Evolutionary conservation across 768 basidiomycete genomes (phyloP), one percentile per base, ranked within the genome.

Genomic region (Lactifluus subvellereus): DNA sequence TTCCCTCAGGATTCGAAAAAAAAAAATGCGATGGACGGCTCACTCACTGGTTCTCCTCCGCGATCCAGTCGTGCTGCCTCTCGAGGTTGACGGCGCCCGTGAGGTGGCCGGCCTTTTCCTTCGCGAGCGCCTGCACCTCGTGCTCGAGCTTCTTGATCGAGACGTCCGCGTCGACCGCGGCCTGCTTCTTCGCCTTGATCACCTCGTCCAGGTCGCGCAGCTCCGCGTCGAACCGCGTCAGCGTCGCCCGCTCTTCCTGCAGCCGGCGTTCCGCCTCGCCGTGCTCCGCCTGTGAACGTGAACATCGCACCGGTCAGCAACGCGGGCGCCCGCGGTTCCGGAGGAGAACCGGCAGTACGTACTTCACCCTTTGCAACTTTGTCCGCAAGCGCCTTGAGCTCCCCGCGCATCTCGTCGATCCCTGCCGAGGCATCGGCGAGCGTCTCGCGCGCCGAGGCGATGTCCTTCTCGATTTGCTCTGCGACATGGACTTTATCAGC

Each of bases 211-310:
- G 85, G 37, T 85, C 86, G 61, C 87, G 86, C 64, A 99, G 76
- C 73, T 98, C 95, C 45, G 84, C 82, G 70, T 96, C 94, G 73
- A 95, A 98, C 2, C 90, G 85, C 20, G 84, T 86, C 11, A 98
- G 80, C 7, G 91, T 88, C 6, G 92, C 93, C 22, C 88, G 86
- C 73, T 98, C 97, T 66, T 92, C 88, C 62, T 85, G 80, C 13
- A 98, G 82, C 66, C 84, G 86, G 3, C 76, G 76, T 64, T 92
- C 87, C 1, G 89, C 89, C 64, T 82, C 79, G 35, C 82, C 77
- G 67, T 88, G 82, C 14, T 79, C 74, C 50, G 76, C 77, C 85
- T 91, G 32, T 16, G 27, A 27, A 27, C 27, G 27, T 27, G 40
- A 40, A 40, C 11, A 11, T 14, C 27, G 27, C 27, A 27, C 2